Evolutionary conservation across 805 yeast species (phyloP).

Genomic region (Torulaspora gathmanii): DNA sequence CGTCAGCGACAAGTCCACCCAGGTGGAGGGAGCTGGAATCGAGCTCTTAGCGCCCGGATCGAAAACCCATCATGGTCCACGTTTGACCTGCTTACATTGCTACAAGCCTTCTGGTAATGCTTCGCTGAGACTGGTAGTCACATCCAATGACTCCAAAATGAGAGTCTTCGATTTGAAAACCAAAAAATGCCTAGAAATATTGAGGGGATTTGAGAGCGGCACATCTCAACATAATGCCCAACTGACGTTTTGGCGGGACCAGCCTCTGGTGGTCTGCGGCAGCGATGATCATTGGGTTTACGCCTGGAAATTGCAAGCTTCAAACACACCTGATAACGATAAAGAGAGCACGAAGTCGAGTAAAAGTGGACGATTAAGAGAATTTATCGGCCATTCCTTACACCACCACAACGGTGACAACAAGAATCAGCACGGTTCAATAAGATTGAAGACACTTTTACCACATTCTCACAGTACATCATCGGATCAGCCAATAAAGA

Average conservation of each 20-base stretch:
- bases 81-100: slow-evolving; percentile 71
- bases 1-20: slow-evolving; percentile 39
- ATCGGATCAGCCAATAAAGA: slow-evolving; percentile 36
- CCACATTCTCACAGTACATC: slow-evolving; percentile 18
- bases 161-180: slow-evolving; percentile 57
- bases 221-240: slow-evolving; percentile 67
- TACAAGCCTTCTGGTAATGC: slow-evolving; percentile 34
- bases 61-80: slow-evolving; percentile 41
- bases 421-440: slow-evolving; percentile 12
- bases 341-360: background rate
- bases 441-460: slow-evolving; percentile 31
- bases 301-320: slow-evolving; percentile 57
- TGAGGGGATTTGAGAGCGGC: slow-evolving; percentile 68
- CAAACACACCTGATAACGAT: background rate
- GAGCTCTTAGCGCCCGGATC: slow-evolving; percentile 1
- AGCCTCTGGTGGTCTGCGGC: slow-evolving; percentile 54
- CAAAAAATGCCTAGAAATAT: slow-evolving; percentile 55
- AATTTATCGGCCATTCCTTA: slow-evolving; percentile 6
- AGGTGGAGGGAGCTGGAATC: slow-evolving; percentile 5
- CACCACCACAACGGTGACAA: slow-evolving; percentile 5
- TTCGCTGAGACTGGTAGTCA: slow-evolving; percentile 48
- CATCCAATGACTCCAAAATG: slow-evolving; percentile 79
- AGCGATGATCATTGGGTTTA: slow-evolving; percentile 88
- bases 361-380: slow-evolving; percentile 5
- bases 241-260: slow-evolving; percentile 9